Percentiles rank a stretch among this genome's conserved stretches.
phyloP scores from a whole-genome alignment of 805 yeast genomes.

The Candida glaebosa region DNA sequence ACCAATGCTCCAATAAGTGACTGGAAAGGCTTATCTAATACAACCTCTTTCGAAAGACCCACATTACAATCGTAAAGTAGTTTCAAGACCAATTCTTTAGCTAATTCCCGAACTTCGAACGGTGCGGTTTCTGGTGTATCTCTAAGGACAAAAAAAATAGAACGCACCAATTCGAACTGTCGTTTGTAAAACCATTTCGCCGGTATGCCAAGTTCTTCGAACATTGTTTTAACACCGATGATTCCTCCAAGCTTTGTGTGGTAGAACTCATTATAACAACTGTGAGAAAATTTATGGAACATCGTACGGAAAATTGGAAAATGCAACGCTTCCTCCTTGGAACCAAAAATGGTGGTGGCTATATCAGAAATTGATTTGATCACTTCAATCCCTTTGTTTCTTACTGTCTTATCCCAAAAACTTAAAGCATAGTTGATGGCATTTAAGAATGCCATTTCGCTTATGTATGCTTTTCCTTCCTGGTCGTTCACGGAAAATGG shows the following conservation, averaged over 20 bases:
- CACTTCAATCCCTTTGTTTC: constrained; percentile 66
- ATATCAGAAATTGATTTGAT: constrained; percentile 59
- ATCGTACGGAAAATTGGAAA: constrained; percentile 75
- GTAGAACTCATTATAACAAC: constrained; percentile 87
- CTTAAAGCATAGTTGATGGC: constrained; percentile 80
- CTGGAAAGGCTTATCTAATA: constrained; percentile 69
- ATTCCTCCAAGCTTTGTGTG: constrained; percentile 88
- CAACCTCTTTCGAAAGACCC: constrained; percentile 57
- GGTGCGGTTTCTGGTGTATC: constrained; percentile 92
- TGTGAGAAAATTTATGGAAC: constrained; percentile 81
- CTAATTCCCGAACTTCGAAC: constrained; percentile 65
- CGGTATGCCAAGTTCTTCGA: constrained; percentile 66
- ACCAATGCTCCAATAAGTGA: constrained; percentile 85
- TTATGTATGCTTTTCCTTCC: constrained; percentile 70
- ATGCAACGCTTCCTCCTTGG: constrained; percentile 57
- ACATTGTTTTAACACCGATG: constrained; percentile 71
- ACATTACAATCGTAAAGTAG: constrained; percentile 64
- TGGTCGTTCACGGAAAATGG: constrained; percentile 73
- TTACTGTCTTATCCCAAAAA: constrained; percentile 66
- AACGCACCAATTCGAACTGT: constrained; percentile 80
- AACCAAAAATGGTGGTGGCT: constrained; percentile 65
- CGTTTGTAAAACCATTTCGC: constrained; percentile 69
- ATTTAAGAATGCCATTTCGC: constrained; percentile 65
- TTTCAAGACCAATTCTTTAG: constrained; percentile 62
- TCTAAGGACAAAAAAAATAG: constrained; percentile 83